Conservation (phyloP, 164 flowering plant species). For the Sextonia rubra region DNA sequence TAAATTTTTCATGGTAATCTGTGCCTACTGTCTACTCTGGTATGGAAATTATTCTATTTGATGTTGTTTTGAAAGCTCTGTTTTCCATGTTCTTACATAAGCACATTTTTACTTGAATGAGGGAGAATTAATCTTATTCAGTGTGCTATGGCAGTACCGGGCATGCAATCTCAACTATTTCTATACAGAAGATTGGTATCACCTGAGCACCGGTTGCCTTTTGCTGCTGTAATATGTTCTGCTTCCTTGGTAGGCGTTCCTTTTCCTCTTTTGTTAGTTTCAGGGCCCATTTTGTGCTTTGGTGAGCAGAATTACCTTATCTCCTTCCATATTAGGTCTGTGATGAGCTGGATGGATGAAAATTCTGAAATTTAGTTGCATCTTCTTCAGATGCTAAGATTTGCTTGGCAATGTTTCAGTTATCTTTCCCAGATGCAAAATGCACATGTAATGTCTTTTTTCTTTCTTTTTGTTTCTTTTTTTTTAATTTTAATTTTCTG, state of each 20-base stretch:
- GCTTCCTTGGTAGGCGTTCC: background rate
- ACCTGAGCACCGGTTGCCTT: background rate
- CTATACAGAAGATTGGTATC: background rate
- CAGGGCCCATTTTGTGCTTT: background rate
- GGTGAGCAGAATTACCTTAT: background rate
- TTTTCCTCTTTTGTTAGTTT: background rate
- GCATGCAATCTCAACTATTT: constrained; percentile 1
- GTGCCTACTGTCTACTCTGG: background rate
- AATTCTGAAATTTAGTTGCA: background rate
- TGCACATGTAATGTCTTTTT: too few species aligned
- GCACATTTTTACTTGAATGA: background rate
- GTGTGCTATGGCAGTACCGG: background rate
- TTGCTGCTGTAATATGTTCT: background rate
- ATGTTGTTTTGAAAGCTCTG: background rate
- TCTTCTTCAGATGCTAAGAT: too few species aligned
- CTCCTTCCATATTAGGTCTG: background rate
- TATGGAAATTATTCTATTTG: too few species aligned
- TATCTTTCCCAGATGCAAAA: too few species aligned
- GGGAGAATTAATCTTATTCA: background rate
- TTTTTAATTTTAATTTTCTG: too few species aligned
- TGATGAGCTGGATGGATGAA: background rate
- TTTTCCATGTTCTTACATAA: background rate
- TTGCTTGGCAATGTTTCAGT: too few species aligned
- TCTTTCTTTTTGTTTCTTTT: too few species aligned
- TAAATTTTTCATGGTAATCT: background rate